Base-by-base conservation (phyloP, 2,329 filamentous ascomycete genomes). In the Colletotrichum costaricense region DNA sequence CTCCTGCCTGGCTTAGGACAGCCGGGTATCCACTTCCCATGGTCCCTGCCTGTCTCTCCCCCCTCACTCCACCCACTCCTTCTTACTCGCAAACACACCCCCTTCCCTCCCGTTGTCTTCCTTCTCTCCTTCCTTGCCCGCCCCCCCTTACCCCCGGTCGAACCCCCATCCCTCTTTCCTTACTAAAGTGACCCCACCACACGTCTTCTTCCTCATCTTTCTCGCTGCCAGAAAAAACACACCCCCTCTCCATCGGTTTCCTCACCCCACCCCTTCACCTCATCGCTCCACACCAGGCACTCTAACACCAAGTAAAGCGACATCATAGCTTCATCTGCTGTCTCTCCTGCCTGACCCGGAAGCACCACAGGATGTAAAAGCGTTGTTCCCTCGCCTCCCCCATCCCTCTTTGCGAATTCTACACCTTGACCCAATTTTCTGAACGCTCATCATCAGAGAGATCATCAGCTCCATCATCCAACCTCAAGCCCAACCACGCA, bases 331-430 rank as follows among this genome's bases (percentile, higher is more conserved):
- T 75, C 74, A 67, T 67, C 56, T 67, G 30, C 54, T 75, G 72
- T 75, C 64, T 75, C 72, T 73, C 64, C 73, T 67, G 71, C 73
- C 70, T 65, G 62, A 71, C 72, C 72, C 57, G 63, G 56, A 60
- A 63, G 72, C 72, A 72, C 69, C 62, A 74, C 42, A 75, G 66
- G 66, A 75, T 69, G 72, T 73, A 75, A 75, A 75, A 74, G 72
- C 74, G 65, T 75, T 75, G 72, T 75, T 67, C 69, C 72, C 74
- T 75, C 74, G 68, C 72, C 74, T 75, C 72, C 58, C 71, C 74
- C 70, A 56, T 67, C 64, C 62, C 64, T 63, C 46, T 66, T 19
- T 38, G 59, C 59, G 52, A 62, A 63, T 35, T 67, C 71, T 58
- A 62, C 62, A 67, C 60, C 55, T 63, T 72, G 60, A 54, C 59